Base-by-base conservation (phyloP, 2,329 filamentous ascomycete species). In the Xylariaceae sp. region DNA sequence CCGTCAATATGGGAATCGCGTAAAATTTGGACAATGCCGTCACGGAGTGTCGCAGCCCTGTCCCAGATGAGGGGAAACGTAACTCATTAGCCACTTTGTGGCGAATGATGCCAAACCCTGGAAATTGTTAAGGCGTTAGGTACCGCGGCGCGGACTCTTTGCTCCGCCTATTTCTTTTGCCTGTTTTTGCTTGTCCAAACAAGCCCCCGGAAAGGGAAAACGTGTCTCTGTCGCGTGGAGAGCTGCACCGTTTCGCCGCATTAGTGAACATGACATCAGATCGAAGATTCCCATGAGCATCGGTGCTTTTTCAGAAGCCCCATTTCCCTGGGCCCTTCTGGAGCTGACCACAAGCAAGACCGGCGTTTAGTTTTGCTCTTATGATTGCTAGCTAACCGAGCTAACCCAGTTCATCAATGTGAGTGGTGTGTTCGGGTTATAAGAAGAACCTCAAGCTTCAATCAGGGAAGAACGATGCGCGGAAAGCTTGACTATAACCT, bases 281-380 rank as follows among this genome's bases (percentile, higher is more conserved):
- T n/a, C n/a, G n/a, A n/a, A n/a, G n/a, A n/a, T n/a, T n/a, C n/a
- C n/a, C n/a, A 37, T 5, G 14, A 45, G 21, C 34, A 21, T 36
- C n/a, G 8, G 23, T 27, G 20, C 27, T 34, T 37, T 39, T 21
- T 16, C 20, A 29, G 16, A 29, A 29, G 12, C 16, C 19, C 16
- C 11, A 4, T 14, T 3, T 36, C 8, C 16, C n/a, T 16, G 32
- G 17, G 14, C 19, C n/a, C n/a, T 37, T 47, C 40, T 40, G 16
- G 32, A 27, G 22, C 37, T 16, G 17, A 14, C 39, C 37, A 12
- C 29, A 23, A n/a, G n/a, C n/a, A n/a, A n/a, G 49, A 52, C 49
- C 49, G 49, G 40, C 34, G 25, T 47, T 45, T 52, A 49, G 46
- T 43, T 19, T 22, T n/a, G n/a, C n/a, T n/a, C n/a, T n/a, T n/a